phyloP scores from a whole-genome alignment of 768 basidiomycete species.

The Trametopsis cervina region DNA sequence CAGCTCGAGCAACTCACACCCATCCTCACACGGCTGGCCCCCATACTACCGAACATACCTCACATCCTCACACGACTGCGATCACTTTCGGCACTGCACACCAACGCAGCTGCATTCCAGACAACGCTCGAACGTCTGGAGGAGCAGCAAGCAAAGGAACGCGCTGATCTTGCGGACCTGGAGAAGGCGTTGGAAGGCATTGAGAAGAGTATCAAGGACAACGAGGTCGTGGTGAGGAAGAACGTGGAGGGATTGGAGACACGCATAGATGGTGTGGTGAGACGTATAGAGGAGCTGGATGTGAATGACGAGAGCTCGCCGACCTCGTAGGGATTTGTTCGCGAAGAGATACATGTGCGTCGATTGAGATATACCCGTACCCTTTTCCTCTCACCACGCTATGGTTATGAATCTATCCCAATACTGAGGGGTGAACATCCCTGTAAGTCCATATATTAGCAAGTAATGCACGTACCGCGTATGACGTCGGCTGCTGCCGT shows the following conservation, averaged over 20 bases:
- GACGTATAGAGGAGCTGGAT: constrained; percentile 32
- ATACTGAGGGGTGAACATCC: no score
- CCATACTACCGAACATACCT: constrained; percentile 74
- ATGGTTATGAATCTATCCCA: no score
- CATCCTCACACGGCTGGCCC: constrained; percentile 61
- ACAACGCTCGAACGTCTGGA: constrained; percentile 58
- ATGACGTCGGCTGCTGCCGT: no score
- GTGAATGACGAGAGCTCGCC: no score
- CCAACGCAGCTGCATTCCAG: constrained; percentile 74
- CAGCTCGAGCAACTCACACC: constrained; percentile 61
- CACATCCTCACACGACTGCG: constrained; percentile 86
- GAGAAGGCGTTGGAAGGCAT: constrained; percentile 61
- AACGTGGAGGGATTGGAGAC: constrained; percentile 71
- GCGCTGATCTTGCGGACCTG: constrained; percentile 60
- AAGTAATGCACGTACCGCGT: no score
- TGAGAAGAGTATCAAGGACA: constrained; percentile 70
- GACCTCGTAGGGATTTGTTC: no score
- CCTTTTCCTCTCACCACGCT: no score
- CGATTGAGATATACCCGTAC: no score
- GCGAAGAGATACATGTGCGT: no score
- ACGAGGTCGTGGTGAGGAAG: constrained; percentile 58
- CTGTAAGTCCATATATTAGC: no score
- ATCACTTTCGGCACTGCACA: constrained; percentile 76
- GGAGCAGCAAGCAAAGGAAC: constrained; percentile 61
- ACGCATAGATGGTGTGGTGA: constrained; percentile 42